phyloP scores from a whole-genome alignment of 495 filamentous ascomycete species.

The Penicillium turbatum region DNA sequence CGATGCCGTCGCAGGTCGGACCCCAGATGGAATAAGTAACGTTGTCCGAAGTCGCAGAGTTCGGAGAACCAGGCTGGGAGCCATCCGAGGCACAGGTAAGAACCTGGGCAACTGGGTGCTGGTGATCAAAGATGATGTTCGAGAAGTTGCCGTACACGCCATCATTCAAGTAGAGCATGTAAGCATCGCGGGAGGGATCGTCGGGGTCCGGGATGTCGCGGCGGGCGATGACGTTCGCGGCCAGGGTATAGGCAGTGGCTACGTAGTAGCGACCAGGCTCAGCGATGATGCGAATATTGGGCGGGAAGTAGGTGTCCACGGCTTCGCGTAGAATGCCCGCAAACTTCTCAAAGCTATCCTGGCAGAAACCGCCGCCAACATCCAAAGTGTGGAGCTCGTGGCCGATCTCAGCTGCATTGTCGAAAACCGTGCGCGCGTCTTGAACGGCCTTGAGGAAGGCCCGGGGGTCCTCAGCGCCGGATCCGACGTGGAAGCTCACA shows the following conservation, averaged over 20 bases:
- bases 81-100: constrained; percentile 55
- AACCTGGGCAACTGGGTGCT: constrained; percentile 80
- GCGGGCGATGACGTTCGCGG: constrained; percentile 92
- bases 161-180: constrained; percentile 97
- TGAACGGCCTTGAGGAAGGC: constrained; percentile 86
- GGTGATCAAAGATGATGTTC: constrained; percentile 98
- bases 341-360: constrained; percentile 87
- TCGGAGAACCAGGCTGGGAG: constrained; percentile 44
- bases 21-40: constrained; percentile 93
- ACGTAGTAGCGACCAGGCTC: constrained; percentile 97
- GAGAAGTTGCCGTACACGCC: constrained; percentile 98
- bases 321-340: constrained; percentile 73
- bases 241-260: constrained; percentile 85
- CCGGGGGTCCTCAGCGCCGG: constrained; percentile 83
- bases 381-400: constrained; percentile 82
- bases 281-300: constrained; percentile 81
- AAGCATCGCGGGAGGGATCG: constrained; percentile 55
- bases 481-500: constrained; percentile 97
- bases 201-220: constrained; percentile 68
- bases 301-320: constrained; percentile 82
- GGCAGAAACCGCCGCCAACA: constrained; percentile 88
- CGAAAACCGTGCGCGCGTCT: constrained; percentile 85
- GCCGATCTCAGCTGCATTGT: constrained; percentile 74
- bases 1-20: constrained; percentile 95
- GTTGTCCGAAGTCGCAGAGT: constrained; percentile 40